Evolutionary conservation across 2,329 filamentous ascomycete genomes (phyloP).

Genomic region (Talaromyces sp.): DNA sequence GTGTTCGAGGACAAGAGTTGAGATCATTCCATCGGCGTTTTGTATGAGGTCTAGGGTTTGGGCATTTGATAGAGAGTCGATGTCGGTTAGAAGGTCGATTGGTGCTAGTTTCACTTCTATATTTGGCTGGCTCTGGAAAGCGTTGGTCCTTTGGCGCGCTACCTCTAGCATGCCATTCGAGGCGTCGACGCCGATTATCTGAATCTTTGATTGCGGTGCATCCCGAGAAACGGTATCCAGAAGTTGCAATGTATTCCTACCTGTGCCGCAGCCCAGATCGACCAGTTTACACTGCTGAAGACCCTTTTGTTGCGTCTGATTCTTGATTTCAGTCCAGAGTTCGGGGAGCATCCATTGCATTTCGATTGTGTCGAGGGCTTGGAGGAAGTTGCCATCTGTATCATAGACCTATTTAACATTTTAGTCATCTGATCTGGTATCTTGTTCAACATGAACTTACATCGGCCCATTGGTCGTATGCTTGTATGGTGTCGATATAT

Average conservation of each 20-base stretch:
- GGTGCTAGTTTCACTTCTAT: constrained; percentile 31
- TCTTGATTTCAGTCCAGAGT: constrained; percentile 38
- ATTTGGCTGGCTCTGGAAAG: constrained; percentile 1
- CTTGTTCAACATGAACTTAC: constrained; percentile 24
- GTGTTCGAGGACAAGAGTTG: constrained; percentile 66
- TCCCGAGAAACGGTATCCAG: constrained; percentile 20
- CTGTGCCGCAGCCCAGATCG: constrained; percentile 67
- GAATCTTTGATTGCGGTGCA: constrained; percentile 22
- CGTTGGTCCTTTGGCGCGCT: constrained; percentile 44
- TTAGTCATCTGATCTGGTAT: not conserved
- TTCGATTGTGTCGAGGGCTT: constrained; percentile 61
- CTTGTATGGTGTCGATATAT: constrained; percentile 38
- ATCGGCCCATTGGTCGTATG: constrained; percentile 41
- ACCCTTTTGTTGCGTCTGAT: not conserved
- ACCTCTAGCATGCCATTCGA: constrained; percentile 58
- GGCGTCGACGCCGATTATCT: constrained; percentile 57
- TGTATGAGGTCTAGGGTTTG: constrained; percentile 14
- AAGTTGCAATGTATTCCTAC: constrained; percentile 60
- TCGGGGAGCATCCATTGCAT: constrained; percentile 52
- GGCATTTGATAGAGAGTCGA: constrained; percentile 24
- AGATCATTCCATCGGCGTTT: constrained; percentile 52
- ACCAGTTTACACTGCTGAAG: constrained; percentile 43
- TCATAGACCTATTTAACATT: constrained; percentile 55
- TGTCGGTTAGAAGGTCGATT: constrained; percentile 41
- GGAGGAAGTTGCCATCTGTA: constrained; percentile 65